Evolutionary conservation across 495 filamentous ascomycete species (phyloP), one percentile per base, ranked within the genome.

Genomic region (Trichoderma reesei): DNA sequence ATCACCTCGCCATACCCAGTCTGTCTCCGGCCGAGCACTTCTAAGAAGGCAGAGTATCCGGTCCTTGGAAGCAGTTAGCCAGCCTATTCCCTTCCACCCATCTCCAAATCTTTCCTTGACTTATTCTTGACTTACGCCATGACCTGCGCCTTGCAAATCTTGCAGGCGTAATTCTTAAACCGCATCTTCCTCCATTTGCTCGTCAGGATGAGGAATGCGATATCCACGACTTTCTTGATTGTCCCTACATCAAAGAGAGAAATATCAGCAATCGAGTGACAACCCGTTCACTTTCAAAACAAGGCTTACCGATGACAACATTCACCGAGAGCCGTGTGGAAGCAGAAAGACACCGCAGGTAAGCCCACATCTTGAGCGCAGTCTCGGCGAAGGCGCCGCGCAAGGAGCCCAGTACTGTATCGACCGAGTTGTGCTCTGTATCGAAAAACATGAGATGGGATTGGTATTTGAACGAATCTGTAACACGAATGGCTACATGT

Each of bases 371-470:
- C 72, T 92, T 95, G 73, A 86, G 88, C 1, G 90, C 92, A 3
- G 87, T 81, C 65, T 92, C 90, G 38, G 81, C 64, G 65, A 96
- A 92, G 42, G 83, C 86, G 5, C 83, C 76, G 71, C 92, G 87
- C 14, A 95, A 74, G 68, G 93, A 96, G 6, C 73, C 72, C 4
- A 95, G 75, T 4, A 93, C 89, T 0, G 84, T 89, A 1, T 69
- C 56, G 2, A 82, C 68, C 6, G 85, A 85, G 71, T 97, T 98
- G 75, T 92, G 88, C 5, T 78, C 74, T 3, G 89, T 90, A 70
- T 96, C 92, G 64, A 94, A 87, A 72, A 93, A 92, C 88, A 96
- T 95, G 38, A 87, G 80, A 68, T 95, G 88, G 63, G 90, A 85
- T 67, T 94, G 90, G 54, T 92, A 87, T 71, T 94, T 92, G 78